phyloP scores from a whole-genome alignment of 148 eudicot species.

The Arbutus unedo region DNA sequence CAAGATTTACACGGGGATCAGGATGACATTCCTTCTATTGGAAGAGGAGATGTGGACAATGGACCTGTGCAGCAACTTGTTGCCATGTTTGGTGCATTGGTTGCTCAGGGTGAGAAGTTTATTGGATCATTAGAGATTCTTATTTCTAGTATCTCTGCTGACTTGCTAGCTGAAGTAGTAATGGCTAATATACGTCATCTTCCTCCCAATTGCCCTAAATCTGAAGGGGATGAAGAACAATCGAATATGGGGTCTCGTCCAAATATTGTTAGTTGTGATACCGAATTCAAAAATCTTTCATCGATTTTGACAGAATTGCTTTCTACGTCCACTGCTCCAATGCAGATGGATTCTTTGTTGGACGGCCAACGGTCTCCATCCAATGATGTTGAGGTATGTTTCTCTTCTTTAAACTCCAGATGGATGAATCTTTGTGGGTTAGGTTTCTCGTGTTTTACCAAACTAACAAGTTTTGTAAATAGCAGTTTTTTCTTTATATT shows the following conservation, averaged over 20 bases:
- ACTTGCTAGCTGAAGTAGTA: slow-evolving; percentile 88
- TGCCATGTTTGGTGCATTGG: slow-evolving; percentile 75
- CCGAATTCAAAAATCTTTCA: slow-evolving; percentile 54
- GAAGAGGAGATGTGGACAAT: slow-evolving; percentile 42
- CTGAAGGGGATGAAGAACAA: slow-evolving; percentile 50
- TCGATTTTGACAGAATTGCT: slow-evolving; percentile 51
- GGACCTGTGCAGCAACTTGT: slow-evolving; percentile 89
- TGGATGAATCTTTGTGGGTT: slow-evolving; percentile 2
- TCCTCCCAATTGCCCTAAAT: slow-evolving; percentile 52
- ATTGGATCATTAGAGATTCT: slow-evolving; percentile 74
- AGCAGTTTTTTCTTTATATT: background rate
- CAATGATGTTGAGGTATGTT: slow-evolving; percentile 52
- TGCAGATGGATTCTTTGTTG: slow-evolving; percentile 31
- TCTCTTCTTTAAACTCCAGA: background rate
- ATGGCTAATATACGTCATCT: slow-evolving; percentile 77
- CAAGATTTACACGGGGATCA: slow-evolving; percentile 29
- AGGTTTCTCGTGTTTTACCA: background rate
- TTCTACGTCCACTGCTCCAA: slow-evolving; percentile 30
- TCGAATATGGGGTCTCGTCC: slow-evolving; percentile 27
- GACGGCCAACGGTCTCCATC: slow-evolving; percentile 34
- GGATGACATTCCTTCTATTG: slow-evolving; percentile 33
- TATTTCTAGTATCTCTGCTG: slow-evolving; percentile 85
- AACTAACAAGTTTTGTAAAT: background rate
- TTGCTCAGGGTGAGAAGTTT: slow-evolving; percentile 91
- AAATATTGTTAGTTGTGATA: slow-evolving; percentile 35